Base-by-base conservation (phyloP, 73 alveolate species). In the Paramecium tetraurelia region DNA sequence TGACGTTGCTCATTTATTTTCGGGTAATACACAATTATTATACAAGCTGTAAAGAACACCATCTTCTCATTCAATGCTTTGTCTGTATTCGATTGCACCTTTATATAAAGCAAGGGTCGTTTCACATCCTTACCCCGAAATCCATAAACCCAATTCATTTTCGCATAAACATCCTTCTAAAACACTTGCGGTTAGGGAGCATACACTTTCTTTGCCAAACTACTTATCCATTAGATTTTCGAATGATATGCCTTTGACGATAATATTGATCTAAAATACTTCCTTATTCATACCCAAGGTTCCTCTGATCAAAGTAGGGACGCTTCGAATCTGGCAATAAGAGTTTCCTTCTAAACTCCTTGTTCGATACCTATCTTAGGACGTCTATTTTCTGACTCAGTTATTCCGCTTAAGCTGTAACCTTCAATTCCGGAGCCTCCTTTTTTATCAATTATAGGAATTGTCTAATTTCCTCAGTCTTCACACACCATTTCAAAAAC, bases 131-230 rank as follows among this genome's bases (percentile, higher is more conserved):
- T 95, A 72, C 99, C 95, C 57, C 98, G 95, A 68, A 98, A 94
- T 40, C 99, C 99, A 94, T 97, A 98, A 21, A 97, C 99, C 99
- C 99, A 98, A 75, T 96, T 96, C 63, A 98, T 85, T 48, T 93
- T 94, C 8, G 94, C 87, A 83, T 83, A 70, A 20, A 89, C 94
- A 89, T 89, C 94, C 29, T 89, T 89, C 53, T 80, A 80, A 43
- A 93, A 68, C 35, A 88, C 90, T 43, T 93, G 76, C 27, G 88
- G 88, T 57, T 69, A 48, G 44, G 86, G 59, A 48, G 95, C 92
- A 95, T 95, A 85, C 75, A 92, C 89, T 57, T 85, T 71, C 86
- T 86, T 83, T 86, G 85, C 85, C 77, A 89, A 92, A 57, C 86
- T 85, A 83, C 95, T 89, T 43, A 93, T 86, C 96, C 96, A 89